Percentiles rank a stretch among this genome's conserved stretches.
phyloP scores from a whole-genome alignment of 345 rosid species.

The Geranium brycei region DNA sequence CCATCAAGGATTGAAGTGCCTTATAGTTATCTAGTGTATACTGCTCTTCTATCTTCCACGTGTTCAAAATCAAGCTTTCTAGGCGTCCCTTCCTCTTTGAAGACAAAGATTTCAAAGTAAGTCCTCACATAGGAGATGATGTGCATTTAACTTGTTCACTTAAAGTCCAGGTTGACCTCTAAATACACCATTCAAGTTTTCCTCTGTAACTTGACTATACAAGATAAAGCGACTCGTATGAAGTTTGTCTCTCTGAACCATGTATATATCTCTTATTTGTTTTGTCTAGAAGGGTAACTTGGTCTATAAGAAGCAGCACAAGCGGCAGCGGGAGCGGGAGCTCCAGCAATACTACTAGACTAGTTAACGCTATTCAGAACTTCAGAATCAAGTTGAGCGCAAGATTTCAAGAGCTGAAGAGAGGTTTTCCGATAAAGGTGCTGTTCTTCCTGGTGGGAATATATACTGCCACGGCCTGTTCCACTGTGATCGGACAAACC shows the following conservation, averaged over 20 bases:
- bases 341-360: neutral
- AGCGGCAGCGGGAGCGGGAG: neutral
- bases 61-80: neutral
- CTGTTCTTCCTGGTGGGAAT: neutral
- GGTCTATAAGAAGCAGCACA: neutral
- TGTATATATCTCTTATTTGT: no score
- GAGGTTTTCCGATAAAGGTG: neutral
- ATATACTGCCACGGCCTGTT: neutral
- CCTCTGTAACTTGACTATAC: neutral
- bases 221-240: neutral
- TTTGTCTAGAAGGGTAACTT: neutral
- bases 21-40: neutral
- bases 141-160: neutral
- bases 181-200: neutral
- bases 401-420: neutral
- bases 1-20: neutral
- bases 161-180: neutral
- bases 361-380: neutral
- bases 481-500: neutral
- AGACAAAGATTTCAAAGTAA: neutral
- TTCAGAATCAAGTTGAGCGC: neutral
- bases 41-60: neutral
- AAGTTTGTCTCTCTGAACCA: neutral
- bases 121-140: neutral
- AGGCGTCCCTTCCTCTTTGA: neutral